Evolutionary conservation across 441 rosid species (phyloP).

Genomic region (Raphanus hybrid): DNA sequence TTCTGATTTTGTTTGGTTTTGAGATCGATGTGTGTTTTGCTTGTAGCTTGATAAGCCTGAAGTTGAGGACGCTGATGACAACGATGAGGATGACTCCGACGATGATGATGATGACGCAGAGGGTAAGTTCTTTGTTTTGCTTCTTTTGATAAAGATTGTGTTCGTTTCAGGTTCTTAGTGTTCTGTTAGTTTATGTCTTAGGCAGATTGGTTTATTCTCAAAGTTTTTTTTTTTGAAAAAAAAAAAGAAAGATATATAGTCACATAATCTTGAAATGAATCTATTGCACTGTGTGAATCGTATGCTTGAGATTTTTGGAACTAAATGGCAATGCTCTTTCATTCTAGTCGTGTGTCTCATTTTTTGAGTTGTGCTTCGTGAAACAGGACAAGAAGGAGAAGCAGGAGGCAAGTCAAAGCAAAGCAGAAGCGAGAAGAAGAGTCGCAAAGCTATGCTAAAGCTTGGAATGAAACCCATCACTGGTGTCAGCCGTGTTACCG

Average conservation of each 20-base stretch:
- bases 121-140: conserved; percentile 41
- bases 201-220: background rate
- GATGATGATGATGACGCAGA: conserved; percentile 65
- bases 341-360: background rate
- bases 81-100: conserved; percentile 68
- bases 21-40: background rate
- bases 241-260: no score
- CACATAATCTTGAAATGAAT: no score
- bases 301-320: background rate
- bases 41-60: conserved; percentile 70
- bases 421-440: conserved; percentile 78
- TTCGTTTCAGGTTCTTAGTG: background rate
- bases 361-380: background rate
- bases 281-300: background rate
- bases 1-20: no score
- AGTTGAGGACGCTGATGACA: conserved; percentile 79
- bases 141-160: background rate
- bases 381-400: no score
- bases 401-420: no score
- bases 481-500: conserved; percentile 87
- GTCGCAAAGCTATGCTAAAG: conserved; percentile 88
- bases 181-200: background rate
- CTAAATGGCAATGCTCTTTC: background rate
- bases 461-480: conserved; percentile 86
- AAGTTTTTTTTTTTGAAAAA: no score